Evolutionary conservation across 1,284 basidiomycete genomes (phyloP), one percentile per base, ranked within the genome.

Genomic region (Inonotus hispidus): DNA sequence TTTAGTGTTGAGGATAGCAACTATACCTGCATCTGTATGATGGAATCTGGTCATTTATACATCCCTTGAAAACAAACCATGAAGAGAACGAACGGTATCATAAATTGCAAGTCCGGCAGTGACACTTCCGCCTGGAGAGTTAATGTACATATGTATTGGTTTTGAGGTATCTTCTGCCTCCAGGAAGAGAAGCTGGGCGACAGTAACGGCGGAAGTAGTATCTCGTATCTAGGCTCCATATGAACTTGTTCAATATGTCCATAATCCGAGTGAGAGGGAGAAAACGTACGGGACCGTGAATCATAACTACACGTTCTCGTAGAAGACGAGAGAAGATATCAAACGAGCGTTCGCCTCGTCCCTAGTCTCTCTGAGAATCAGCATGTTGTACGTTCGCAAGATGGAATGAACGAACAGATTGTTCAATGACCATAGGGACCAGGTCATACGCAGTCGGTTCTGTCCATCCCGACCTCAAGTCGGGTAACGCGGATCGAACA

Each of bases 81-180:
- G 23, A 47, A 35, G 57, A 32, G 35, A 19, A 16, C 79, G 46
- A 73, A 92, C 92, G 69, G 94, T 96, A 71, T 97, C 95, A 76
- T 97, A 97, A 62, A 97, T 95, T 4, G 94, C 94, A 56, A 97
- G 76, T 16, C 94, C 95, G 43, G 93, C 92, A 0, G 94, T 95
- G 45, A 97, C 94, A 68, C 90, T 92, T 38, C 95, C 95, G 3
- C 94, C 94, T 0, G 95, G 94, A 5, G 92, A 94, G 74, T 96
- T 97, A 69, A 96, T 95, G 74, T 95, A 96, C 21, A 97, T 76
- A 69, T 95, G 92, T 61, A 97, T 95, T 1, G 94, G 95, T 69
- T 93, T 92, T 14, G 87, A 85, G 0, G 92, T 85, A 66, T 95
- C 92, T 73, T 96, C 94, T 0, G 95, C 94, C 76, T 97, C 95